These are phyloP conservation scores for Talaromyces atroroseus DNA, from an alignment of 2,329 filamentous ascomycete species.

Conservation along the genomic window DNA sequence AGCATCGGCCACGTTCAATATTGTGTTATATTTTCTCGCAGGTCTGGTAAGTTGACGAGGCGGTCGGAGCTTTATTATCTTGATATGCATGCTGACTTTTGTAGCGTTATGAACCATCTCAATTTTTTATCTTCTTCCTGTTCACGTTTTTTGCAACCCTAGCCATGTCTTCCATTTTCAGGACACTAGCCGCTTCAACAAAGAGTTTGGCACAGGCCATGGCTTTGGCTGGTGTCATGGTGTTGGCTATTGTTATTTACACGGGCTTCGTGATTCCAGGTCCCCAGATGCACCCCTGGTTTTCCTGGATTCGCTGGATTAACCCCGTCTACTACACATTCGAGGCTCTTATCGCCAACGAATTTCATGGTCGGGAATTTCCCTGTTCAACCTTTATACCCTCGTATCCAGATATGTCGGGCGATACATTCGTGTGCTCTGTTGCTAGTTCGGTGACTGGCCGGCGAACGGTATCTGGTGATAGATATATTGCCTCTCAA, in stretches of 20 bases:
- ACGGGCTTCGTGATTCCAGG: constrained; percentile 61
- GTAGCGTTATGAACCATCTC: constrained; percentile 29
- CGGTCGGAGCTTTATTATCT: too few species aligned
- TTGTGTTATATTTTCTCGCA: constrained; percentile 80
- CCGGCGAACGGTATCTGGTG: constrained; percentile 53
- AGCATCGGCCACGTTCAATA: constrained; percentile 70
- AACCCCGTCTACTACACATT: constrained; percentile 63
- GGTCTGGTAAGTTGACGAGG: not conserved
- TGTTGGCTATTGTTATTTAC: constrained; percentile 58
- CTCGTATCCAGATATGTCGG: constrained; percentile 40
- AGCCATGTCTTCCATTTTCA: constrained; percentile 54
- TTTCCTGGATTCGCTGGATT: constrained; percentile 61
- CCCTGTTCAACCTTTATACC: constrained; percentile 49
- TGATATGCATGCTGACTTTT: constrained; percentile 14
- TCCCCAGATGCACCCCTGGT: constrained; percentile 56
- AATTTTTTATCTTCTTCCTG: constrained; percentile 60
- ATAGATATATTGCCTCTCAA: constrained; percentile 48
- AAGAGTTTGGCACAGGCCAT: constrained; percentile 60
- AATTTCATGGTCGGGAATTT: constrained; percentile 55
- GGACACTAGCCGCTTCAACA: constrained; percentile 55
- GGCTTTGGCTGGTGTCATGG: constrained; percentile 48
- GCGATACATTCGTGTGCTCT: constrained; percentile 45
- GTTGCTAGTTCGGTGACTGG: constrained; percentile 53
- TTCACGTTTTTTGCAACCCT: constrained; percentile 57
- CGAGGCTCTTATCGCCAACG: constrained; percentile 53